These are phyloP conservation scores for Coniochaeta sp. DNA, from an alignment of 2,329 filamentous ascomycete species.

Conservation along the genomic window DNA sequence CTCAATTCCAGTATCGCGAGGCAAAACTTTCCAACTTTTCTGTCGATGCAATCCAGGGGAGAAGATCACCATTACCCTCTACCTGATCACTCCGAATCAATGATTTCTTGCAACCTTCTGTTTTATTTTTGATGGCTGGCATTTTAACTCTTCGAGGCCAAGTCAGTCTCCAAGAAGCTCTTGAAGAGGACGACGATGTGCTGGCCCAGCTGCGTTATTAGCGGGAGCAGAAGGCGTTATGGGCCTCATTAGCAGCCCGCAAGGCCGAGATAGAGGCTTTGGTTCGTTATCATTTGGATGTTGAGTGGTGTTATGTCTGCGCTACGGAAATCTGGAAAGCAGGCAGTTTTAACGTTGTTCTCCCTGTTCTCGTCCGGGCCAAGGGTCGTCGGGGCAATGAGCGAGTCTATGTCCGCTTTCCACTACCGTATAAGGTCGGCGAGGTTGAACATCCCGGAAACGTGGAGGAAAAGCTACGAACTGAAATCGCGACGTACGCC, in stretches of 20 bases:
- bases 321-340: background rate
- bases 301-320: background rate
- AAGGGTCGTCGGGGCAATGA: background rate
- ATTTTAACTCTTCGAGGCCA: background rate
- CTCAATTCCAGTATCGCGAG: too few relatives aligned
- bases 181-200: background rate
- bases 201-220: background rate
- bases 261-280: background rate
- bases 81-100: too few relatives aligned
- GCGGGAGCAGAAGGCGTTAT: background rate
- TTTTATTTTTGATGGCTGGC: background rate
- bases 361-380: background rate
- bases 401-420: background rate
- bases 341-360: background rate
- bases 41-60: too few relatives aligned
- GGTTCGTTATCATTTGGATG: background rate
- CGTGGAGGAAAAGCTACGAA: constrained; percentile 24
- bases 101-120: background rate
- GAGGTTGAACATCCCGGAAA: constrained; percentile 12
- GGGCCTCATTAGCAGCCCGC: background rate
- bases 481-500: constrained; percentile 22
- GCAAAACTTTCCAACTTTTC: too few relatives aligned
- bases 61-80: too few relatives aligned
- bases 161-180: background rate
- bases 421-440: background rate